A percentile compares a stretch with the other conserved stretches of the same genome.
Evolutionary conservation across 2,329 filamentous ascomycete species (phyloP).

Genomic region (Cladosporium velox): DNA sequence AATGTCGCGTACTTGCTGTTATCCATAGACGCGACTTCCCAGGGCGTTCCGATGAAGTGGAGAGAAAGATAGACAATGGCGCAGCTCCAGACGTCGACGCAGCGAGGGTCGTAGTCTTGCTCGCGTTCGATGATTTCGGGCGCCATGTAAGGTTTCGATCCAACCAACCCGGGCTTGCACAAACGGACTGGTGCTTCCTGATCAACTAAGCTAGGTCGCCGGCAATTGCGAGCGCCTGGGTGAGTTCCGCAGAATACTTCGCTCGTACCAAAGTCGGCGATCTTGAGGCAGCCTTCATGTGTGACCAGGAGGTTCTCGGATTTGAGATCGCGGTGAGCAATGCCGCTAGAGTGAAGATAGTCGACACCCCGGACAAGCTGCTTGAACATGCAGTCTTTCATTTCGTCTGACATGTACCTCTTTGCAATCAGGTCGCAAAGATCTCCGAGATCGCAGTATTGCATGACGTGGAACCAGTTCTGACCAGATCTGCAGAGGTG

Average conservation of each 20-base stretch:
- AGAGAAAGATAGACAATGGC: slow-evolving; percentile 82
- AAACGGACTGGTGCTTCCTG: slow-evolving; percentile 71
- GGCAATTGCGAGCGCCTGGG: slow-evolving; percentile 64
- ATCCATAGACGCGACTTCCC: slow-evolving; percentile 65
- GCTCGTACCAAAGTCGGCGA: slow-evolving; percentile 88
- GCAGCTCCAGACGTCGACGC: slow-evolving; percentile 82
- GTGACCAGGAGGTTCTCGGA: slow-evolving; percentile 82
- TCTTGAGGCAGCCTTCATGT: slow-evolving; percentile 79
- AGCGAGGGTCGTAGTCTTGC: slow-evolving; percentile 69
- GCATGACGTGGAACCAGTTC: slow-evolving; percentile 90
- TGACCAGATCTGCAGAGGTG: slow-evolving; percentile 70
- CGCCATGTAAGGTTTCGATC: slow-evolving; percentile 82
- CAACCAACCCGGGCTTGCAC: slow-evolving; percentile 78
- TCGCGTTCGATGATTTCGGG: slow-evolving; percentile 77
- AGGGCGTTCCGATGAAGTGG: slow-evolving; percentile 70
- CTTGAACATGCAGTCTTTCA: slow-evolving; percentile 85
- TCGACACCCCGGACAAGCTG: slow-evolving; percentile 79
- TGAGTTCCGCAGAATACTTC: slow-evolving; percentile 83
- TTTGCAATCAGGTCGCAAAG: slow-evolving; percentile 72
- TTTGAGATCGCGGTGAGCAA: slow-evolving; percentile 90
- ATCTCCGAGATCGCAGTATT: slow-evolving; percentile 82
- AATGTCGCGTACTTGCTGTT: slow-evolving; percentile 64
- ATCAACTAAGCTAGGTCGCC: slow-evolving; percentile 64
- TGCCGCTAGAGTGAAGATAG: slow-evolving; percentile 80
- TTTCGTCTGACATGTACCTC: slow-evolving; percentile 65